Evolutionary conservation across 805 yeast species (phyloP), one percentile per base, ranked within the genome.

Genomic region (Barnettozyma salicaria): DNA sequence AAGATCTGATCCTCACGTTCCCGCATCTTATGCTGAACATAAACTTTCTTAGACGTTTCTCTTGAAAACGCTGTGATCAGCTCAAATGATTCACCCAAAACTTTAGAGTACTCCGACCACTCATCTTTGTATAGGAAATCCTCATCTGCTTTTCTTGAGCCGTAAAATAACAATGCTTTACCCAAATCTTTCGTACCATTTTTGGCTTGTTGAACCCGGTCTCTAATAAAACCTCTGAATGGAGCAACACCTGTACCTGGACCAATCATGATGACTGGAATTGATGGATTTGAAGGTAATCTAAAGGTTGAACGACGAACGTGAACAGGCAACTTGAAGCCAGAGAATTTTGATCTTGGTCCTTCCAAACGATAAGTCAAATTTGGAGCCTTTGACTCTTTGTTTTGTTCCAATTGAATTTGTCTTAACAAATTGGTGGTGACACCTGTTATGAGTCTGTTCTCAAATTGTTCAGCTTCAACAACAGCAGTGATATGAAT

Each of bases 161-260:
- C 98, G 57, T 73, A 90, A 61, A 89, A 92, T 43, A 90, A 68
- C 21, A 87, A 36, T 34, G 80, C 73, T 47, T 80, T 75, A 39
- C 97, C 97, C 32, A 85, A 63, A 9, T 67, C 73, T 37, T 60
- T 60, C 40, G 61, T 76, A 47, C 69, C 67, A 31, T 58, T 59
- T 40, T 67, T 67, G 10, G 63, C 64, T 54, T 67, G 74, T 27
- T 64, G 59, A n/a, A 79, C 83, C 53, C 89, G 80, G 58, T 90
- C 98, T 65, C 94, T 79, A 25, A 90, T 63, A 49, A 90, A 90
- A 4, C 95, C 98, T 66, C 98, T 80, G 69, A 92, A 86, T 44
- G 98, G 98, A 8, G 98, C 97, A 34, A 90, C 90, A 60, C 98
- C 98, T 4, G 98, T 92, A 47, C 98, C 98, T 31, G 98, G 97